Percentiles rank a stretch among this genome's conserved stretches.
phyloP scores from a whole-genome alignment of 2,329 filamentous ascomycete genomes.

The Talaromyces sp. region DNA sequence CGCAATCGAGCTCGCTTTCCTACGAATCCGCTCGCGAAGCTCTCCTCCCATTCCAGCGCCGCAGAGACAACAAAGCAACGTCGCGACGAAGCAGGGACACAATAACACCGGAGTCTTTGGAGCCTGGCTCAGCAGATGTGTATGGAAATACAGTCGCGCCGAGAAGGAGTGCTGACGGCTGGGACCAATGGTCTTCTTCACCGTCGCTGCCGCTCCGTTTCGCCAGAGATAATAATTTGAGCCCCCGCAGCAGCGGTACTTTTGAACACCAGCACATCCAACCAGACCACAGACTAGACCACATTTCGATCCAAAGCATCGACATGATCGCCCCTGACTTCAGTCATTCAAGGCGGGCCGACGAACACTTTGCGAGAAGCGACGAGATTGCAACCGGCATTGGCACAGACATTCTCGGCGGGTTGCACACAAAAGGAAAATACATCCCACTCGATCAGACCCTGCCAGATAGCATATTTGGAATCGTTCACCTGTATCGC shows the following conservation, averaged over 20 bases:
- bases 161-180: neutral
- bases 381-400: conserved; percentile 43
- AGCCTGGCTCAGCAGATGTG: neutral
- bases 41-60: conserved; percentile 31
- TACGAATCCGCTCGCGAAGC: conserved; percentile 33
- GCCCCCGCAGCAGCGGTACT: neutral
- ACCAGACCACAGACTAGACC: conserved; percentile 74
- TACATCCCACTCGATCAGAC: conserved; percentile 66
- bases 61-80: conserved; percentile 12
- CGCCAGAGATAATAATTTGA: neutral
- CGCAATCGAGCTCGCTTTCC: conserved; percentile 18
- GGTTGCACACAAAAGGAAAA: conserved; percentile 75
- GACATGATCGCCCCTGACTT: conserved; percentile 54
- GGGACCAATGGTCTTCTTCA: neutral
- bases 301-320: conserved; percentile 74
- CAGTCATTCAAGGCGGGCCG: conserved; percentile 19
- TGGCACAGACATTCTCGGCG: conserved; percentile 51
- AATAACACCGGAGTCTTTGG: neutral
- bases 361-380: conserved; percentile 16
- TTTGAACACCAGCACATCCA: conserved; percentile 10
- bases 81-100: neutral
- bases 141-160: neutral
- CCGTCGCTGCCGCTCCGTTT: neutral
- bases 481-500: conserved; percentile 88
- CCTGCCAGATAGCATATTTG: conserved; percentile 79